Base-by-base conservation (phyloP, 805 yeast species). In the Yamadazyma nakazawae region DNA sequence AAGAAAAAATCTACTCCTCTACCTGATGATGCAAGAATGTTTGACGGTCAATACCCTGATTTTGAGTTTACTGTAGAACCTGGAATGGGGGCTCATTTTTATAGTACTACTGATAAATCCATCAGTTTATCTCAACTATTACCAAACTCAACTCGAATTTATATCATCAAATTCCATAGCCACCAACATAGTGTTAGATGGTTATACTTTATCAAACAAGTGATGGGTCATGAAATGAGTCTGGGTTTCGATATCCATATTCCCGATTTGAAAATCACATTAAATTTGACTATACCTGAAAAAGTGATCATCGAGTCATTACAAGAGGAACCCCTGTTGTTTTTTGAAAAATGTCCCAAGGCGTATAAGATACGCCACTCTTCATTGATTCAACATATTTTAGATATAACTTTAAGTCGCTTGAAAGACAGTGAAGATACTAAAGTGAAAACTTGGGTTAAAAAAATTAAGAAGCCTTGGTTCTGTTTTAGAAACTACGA, bases 61-160 rank as follows among this genome's bases (percentile, higher is more conserved):
- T 19, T 11, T 31, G 43, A 51, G 11, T 51, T 67, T 37, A 40
- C 40, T 7, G 48, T 70, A 28, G 39, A 50, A 2, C 31, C 30
- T 21, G 45, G 60, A 32, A 45, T 61, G 10, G 46, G 45, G 0
- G 79, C 85, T 1, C 71, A 66, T 19, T 71, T 88, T 35, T 87
- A 83, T 57, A 87, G 84, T 38, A 62, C 77, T 0, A 62, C 84
- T 30, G 97, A 91, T 57, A 84, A 87, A 56, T 76, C 94, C 0
- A 70, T 91, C 11, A 76, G 80, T 12, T 58, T 88, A 5, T 70
- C 71, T 1, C 10, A 37, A 4, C 51, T 51, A 14, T 40, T 35
- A 30, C 66, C 34, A 14, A 25, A 38, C 32, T 30, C 48, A 38
- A 34, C 43, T 18, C n/a, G 25, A 2, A 46, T 81, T 3, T 85